Conservation (phyloP, 495 filamentous ascomycete species). For the Chaetomium cochliodes region DNA sequence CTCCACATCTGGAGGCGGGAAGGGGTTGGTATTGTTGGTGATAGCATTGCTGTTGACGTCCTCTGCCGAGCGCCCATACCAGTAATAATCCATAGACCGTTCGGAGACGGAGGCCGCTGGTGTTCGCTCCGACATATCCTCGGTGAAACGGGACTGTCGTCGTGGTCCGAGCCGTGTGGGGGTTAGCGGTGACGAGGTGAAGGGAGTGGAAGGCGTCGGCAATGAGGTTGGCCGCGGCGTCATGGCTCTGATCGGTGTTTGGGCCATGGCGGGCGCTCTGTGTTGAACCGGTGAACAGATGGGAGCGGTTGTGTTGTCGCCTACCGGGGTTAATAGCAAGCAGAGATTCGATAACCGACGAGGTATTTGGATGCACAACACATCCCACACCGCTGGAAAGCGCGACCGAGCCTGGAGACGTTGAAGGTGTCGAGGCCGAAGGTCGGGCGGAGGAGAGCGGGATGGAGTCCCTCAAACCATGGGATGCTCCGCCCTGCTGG, state of each 20-base stretch:
- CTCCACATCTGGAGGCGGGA: not conserved
- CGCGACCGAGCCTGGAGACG: not conserved
- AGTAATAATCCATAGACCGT: constrained; percentile 17
- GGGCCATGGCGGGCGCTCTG: constrained; percentile 8
- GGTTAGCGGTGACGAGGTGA: constrained; percentile 8
- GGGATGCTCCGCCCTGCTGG: constrained; percentile 1
- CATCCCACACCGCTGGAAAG: not conserved
- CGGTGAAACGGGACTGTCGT: constrained; percentile 35
- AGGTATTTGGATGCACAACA: not conserved
- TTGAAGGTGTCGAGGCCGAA: not conserved
- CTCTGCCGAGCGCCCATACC: constrained; percentile 16
- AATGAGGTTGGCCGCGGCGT: not conserved
- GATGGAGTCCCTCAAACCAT: not conserved
- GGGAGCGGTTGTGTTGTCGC: not conserved
- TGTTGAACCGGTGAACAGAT: not conserved
- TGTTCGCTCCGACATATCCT: constrained; percentile 35
- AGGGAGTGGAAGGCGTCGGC: not conserved
- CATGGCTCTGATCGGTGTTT: not conserved
- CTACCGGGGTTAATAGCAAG: not conserved
- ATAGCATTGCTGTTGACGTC: constrained; percentile 13
- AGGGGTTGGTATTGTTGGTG: constrained; percentile 1
- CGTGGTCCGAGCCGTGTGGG: constrained; percentile 19
- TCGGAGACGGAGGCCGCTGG: constrained; percentile 28
- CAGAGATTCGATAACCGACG: not conserved
- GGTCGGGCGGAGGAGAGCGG: not conserved